Evolutionary conservation across 768 basidiomycete species (phyloP).

Genomic region (Thelephora ganbajun): DNA sequence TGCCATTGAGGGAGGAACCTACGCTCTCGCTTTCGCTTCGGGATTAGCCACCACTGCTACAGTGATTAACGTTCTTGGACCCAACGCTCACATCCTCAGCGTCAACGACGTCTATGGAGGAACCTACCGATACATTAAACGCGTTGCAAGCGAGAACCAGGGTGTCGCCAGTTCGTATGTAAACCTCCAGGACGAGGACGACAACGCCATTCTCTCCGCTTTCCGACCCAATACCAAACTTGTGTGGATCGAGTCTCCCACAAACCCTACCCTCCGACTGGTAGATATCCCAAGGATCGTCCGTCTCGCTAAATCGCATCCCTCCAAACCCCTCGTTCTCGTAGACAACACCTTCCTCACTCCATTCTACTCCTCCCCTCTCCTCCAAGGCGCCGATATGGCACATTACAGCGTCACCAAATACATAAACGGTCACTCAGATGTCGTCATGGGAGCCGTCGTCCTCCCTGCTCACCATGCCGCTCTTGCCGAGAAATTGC

Average conservation of each 20-base stretch:
- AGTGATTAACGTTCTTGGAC: conserved; percentile 60
- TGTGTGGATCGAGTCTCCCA: conserved; percentile 91
- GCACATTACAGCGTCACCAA: conserved; percentile 79
- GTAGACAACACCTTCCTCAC: conserved; percentile 95
- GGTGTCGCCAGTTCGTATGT: conserved; percentile 64
- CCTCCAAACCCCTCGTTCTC: conserved; percentile 59
- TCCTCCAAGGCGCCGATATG: conserved; percentile 74
- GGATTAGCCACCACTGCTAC: conserved; percentile 83
- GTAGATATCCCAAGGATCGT: conserved; percentile 69
- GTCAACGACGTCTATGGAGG: conserved; percentile 95
- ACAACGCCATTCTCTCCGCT: conserved; percentile 48
- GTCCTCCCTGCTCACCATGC: conserved; percentile 49
- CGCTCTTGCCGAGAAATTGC: conserved; percentile 37
- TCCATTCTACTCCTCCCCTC: conserved; percentile 81
- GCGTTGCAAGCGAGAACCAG: conserved; percentile 50
- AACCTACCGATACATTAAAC: conserved; percentile 71
- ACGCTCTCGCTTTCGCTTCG: conserved; percentile 70
- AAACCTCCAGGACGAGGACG: conserved; percentile 59
- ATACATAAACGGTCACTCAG: conserved; percentile 89
- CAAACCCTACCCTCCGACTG: conserved; percentile 85
- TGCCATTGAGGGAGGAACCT: conserved; percentile 63
- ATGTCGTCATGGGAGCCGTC: conserved; percentile 81
- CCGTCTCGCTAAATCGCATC: conserved; percentile 46
- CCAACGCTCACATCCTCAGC: conserved; percentile 65
- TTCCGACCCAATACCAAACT: conserved; percentile 77